phyloP scores from a whole-genome alignment of 192 early-diverging fungal genomes.

The Coemansia sp. region DNA sequence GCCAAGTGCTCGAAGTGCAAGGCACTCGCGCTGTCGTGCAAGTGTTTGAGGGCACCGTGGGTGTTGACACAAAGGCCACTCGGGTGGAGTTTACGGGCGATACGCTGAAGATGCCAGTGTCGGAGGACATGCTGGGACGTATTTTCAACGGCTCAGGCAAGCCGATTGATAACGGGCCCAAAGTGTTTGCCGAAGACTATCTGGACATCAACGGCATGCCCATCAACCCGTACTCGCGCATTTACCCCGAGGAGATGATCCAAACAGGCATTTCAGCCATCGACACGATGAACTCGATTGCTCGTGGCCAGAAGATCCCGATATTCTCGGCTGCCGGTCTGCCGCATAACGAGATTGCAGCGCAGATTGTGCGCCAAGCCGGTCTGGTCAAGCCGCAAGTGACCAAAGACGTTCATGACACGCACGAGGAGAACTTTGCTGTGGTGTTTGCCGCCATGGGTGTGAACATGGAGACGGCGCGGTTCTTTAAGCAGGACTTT shows the following conservation, averaged over 20 bases:
- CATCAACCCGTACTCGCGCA: constrained; percentile 99
- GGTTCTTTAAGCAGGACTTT: constrained; percentile 99
- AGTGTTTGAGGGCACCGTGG: constrained; percentile 96
- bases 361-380: constrained; percentile 99
- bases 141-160: constrained; percentile 99
- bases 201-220: constrained; percentile 85
- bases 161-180: constrained; percentile 98
- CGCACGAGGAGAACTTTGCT: constrained; percentile 98
- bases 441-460: constrained; percentile 99
- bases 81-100: constrained; percentile 96
- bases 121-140: constrained; percentile 98
- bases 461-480: constrained; percentile 99
- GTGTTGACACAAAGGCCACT: constrained; percentile 94
- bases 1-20: constrained; percentile 96
- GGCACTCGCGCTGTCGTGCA: constrained; percentile 96
- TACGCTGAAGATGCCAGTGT: constrained; percentile 94
- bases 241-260: constrained; percentile 99
- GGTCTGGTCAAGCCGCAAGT: constrained; percentile 87
- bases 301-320: constrained; percentile 99
- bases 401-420: constrained; percentile 92
- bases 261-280: constrained; percentile 99
- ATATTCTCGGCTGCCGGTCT: constrained; percentile 99
- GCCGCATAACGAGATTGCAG: constrained; percentile 99
- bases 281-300: constrained; percentile 99
- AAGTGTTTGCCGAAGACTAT: constrained; percentile 99